A percentile compares a stretch with the other conserved stretches of the same genome.
Conservation (phyloP, 106 monocot species). For the Posidonia australis region DNA sequence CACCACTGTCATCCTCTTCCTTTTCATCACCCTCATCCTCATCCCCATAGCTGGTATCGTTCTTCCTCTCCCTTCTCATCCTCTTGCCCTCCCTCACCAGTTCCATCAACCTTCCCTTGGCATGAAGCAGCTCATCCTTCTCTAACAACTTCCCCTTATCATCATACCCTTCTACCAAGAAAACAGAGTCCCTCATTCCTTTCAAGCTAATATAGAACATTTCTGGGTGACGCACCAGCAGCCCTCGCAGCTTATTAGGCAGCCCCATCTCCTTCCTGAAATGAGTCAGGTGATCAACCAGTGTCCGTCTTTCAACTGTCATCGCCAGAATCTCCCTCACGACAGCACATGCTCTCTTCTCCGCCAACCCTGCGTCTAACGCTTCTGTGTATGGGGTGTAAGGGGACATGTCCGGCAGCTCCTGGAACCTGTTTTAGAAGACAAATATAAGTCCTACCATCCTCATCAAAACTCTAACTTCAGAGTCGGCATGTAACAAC, state of each 20-base stretch:
- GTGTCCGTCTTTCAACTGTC: conserved; percentile 77
- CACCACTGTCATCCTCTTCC: conserved; percentile 20
- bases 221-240: conserved; percentile 90
- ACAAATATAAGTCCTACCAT: background rate
- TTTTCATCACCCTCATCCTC: conserved; percentile 18
- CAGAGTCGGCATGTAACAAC: background rate
- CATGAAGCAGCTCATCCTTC: conserved; percentile 46
- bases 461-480: background rate
- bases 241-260: conserved; percentile 56
- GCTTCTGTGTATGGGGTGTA: conserved; percentile 12
- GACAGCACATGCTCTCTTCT: conserved; percentile 54
- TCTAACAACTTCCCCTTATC: conserved; percentile 52
- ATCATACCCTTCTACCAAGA: conserved; percentile 77
- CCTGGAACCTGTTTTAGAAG: conserved; percentile 19
- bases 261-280: conserved; percentile 74
- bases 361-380: conserved; percentile 1
- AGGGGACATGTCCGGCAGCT: conserved; percentile 46
- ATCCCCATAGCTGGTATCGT: conserved; percentile 14
- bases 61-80: conserved; percentile 56
- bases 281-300: conserved; percentile 86
- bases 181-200: conserved; percentile 82
- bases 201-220: conserved; percentile 97
- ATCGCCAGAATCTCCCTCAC: conserved; percentile 84
- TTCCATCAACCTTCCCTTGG: conserved; percentile 42
- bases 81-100: conserved; percentile 69